Percentiles rank a stretch among this genome's conserved stretches.
Evolutionary conservation across 768 basidiomycete species (phyloP).

Genomic region (Lentinula sp.): DNA sequence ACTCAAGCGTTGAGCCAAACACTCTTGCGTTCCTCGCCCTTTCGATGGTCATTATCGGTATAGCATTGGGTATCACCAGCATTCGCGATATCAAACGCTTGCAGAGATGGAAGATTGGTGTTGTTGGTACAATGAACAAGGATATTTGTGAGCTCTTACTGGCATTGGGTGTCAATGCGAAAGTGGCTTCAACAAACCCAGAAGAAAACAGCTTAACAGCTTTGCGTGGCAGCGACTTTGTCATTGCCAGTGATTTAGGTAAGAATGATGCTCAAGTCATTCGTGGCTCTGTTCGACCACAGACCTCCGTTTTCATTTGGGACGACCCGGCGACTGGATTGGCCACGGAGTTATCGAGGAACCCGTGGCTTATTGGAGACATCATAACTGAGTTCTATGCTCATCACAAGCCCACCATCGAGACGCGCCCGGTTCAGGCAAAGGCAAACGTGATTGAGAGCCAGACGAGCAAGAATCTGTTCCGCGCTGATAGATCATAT

Average conservation of each 20-base stretch:
- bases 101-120: neutral
- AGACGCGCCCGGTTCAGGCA: neutral
- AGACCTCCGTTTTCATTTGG: neutral
- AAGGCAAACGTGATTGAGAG: neutral
- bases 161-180: neutral
- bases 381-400: neutral
- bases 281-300: neutral
- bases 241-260: neutral
- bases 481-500: constrained; percentile 18
- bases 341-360: neutral
- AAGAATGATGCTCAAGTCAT: neutral
- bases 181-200: neutral
- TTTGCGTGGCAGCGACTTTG: neutral
- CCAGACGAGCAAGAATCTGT: constrained; percentile 3
- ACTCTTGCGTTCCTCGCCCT: neutral
- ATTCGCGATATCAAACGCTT: neutral
- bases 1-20: neutral
- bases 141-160: neutral
- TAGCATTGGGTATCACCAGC: neutral
- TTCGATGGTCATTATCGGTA: neutral
- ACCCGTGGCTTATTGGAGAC: neutral
- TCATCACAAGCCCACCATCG: neutral
- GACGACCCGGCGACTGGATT: neutral
- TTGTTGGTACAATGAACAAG: neutral
- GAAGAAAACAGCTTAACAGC: neutral